phyloP scores from a whole-genome alignment of 495 filamentous ascomycete genomes.

The Trichocladium antarcticum region DNA sequence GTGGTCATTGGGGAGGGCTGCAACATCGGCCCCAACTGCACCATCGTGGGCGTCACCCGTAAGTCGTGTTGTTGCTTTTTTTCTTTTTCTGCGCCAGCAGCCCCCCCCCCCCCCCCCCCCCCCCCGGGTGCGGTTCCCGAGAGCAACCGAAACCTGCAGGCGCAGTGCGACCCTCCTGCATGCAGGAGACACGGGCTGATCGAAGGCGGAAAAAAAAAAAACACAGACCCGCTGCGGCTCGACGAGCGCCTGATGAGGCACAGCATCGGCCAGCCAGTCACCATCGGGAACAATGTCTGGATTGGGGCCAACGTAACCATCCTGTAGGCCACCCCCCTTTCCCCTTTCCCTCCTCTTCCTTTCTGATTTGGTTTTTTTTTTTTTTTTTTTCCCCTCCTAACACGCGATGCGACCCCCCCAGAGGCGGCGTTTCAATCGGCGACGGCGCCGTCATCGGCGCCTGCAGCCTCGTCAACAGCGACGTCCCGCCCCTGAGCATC shows the following conservation, averaged over 20 bases:
- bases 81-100: neutral
- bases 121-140: constrained; percentile 6
- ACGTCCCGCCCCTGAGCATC: constrained; percentile 19
- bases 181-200: too few relatives aligned
- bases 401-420: neutral
- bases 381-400: neutral
- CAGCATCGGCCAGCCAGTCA: constrained; percentile 26
- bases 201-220: neutral
- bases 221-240: constrained; percentile 15
- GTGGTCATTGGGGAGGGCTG: constrained; percentile 26
- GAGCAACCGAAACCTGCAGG: too few relatives aligned
- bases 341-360: neutral
- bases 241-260: constrained; percentile 20
- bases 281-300: constrained; percentile 26
- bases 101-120: neutral
- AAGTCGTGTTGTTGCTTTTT: constrained; percentile 1
- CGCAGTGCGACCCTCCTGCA: too few relatives aligned
- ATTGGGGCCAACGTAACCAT: constrained; percentile 51
- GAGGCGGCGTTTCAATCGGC: constrained; percentile 26
- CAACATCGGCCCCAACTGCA: constrained; percentile 29
- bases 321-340: constrained; percentile 18
- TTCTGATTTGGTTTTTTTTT: too few relatives aligned
- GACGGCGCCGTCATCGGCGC: constrained; percentile 29
- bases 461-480: constrained; percentile 22
- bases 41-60: constrained; percentile 21